Evolutionary conservation across 2,329 filamentous ascomycete genomes (phyloP).

Genomic region (Pseudodiploospora longispora): DNA sequence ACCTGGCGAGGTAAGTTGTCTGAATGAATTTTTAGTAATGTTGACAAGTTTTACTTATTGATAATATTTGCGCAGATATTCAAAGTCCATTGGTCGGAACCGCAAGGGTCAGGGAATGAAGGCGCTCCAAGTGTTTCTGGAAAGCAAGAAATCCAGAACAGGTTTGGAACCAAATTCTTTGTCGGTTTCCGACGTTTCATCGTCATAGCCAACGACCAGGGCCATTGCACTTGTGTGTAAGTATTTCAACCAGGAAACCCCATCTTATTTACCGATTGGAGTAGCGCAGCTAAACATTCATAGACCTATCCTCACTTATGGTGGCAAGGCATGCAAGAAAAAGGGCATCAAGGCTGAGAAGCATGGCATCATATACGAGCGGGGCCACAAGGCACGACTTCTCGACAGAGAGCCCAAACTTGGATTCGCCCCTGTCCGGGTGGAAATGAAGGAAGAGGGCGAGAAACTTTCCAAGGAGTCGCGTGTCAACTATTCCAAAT

Average conservation of each 20-base stretch:
- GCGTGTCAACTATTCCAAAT: constrained; percentile 50
- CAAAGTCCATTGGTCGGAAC: constrained; percentile 48
- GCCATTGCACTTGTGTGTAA: constrained; percentile 50
- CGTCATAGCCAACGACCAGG: constrained; percentile 41
- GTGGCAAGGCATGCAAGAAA: constrained; percentile 44
- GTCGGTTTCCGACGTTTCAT: constrained; percentile 47
- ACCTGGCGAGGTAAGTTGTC: constrained; percentile 30
- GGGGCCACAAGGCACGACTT: constrained; percentile 20
- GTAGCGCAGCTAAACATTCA: too few relatives aligned
- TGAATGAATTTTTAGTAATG: too few relatives aligned
- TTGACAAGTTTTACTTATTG: neutral
- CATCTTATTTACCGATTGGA: neutral
- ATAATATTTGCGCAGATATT: constrained; percentile 34
- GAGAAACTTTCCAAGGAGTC: constrained; percentile 43
- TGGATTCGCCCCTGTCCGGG: constrained; percentile 38
- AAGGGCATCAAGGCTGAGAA: constrained; percentile 42
- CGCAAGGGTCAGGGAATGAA: constrained; percentile 30
- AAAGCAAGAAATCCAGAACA: constrained; percentile 25
- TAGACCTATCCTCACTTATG: constrained; percentile 50
- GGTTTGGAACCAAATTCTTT: constrained; percentile 33
- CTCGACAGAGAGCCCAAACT: constrained; percentile 36
- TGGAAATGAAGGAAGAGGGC: constrained; percentile 32
- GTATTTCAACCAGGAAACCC: neutral
- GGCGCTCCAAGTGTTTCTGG: constrained; percentile 23
- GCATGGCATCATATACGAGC: constrained; percentile 45